These are phyloP conservation scores for Ceratobasidium theobromae DNA, from an alignment of 1,284 basidiomycete genomes.

Conservation along the genomic window DNA sequence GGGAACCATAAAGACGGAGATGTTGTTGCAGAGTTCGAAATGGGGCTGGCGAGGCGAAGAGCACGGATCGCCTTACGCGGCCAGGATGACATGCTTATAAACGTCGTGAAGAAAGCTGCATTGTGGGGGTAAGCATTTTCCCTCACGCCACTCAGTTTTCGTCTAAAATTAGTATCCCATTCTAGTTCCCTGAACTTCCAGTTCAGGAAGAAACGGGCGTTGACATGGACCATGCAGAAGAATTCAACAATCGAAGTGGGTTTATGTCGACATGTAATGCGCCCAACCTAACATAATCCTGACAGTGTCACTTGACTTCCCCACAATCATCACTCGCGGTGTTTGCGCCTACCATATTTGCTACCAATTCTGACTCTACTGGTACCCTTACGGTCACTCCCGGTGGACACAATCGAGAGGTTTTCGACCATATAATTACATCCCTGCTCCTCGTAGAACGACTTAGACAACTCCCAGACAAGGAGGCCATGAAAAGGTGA, in stretches of 20 bases:
- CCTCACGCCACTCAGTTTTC: neutral
- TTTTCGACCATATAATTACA: slow-evolving; percentile 20
- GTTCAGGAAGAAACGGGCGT: slow-evolving; percentile 18
- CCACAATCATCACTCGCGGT: slow-evolving; percentile 14
- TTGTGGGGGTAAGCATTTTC: slow-evolving; percentile 7
- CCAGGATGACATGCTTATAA: slow-evolving; percentile 28
- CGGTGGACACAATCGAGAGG: slow-evolving; percentile 10
- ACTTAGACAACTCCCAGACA: slow-evolving; percentile 20
- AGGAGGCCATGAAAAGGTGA: slow-evolving; percentile 28
- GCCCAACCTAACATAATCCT: neutral
- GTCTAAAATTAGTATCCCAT: neutral
- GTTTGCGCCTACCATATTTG: slow-evolving; percentile 23
- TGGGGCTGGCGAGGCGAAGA: slow-evolving; percentile 15
- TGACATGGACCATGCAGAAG: slow-evolving; percentile 23
- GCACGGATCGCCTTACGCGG: slow-evolving; percentile 18
- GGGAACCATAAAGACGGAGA: slow-evolving; percentile 12
- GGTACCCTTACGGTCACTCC: slow-evolving; percentile 22
- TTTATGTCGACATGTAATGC: neutral
- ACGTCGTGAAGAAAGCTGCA: slow-evolving; percentile 20
- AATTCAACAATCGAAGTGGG: slow-evolving; percentile 19
- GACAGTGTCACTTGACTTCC: slow-evolving; percentile 5
- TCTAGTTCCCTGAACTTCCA: slow-evolving; percentile 22
- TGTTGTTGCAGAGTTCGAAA: slow-evolving; percentile 24
- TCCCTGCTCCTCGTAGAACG: slow-evolving; percentile 25
- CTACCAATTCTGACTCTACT: slow-evolving; percentile 17